Conservation (phyloP, 2,329 filamentous ascomycete species). For the Fusarium sp. region DNA sequence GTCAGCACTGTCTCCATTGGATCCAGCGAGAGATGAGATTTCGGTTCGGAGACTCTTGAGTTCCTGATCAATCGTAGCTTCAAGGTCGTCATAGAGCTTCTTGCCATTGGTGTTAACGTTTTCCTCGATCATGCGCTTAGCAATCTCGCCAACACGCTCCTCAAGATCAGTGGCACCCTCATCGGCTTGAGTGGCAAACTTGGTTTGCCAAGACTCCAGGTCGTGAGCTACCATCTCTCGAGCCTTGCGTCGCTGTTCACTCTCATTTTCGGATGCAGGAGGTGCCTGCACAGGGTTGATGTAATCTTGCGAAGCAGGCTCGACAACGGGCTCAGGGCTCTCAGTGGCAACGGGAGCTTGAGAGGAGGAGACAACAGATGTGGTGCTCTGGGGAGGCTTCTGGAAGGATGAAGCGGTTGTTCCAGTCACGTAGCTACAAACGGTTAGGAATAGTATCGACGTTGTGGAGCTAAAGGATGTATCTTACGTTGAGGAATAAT, state of each 20-base stretch:
- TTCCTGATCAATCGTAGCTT: constrained; percentile 74
- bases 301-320: constrained; percentile 44
- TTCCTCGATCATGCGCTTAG: constrained; percentile 67
- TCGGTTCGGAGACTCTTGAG: constrained; percentile 74
- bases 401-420: constrained; percentile 52
- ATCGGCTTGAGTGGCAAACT: constrained; percentile 86
- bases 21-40: constrained; percentile 73
- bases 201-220: constrained; percentile 85
- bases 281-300: constrained; percentile 59
- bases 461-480: background rate
- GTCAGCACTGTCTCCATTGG: constrained; percentile 59
- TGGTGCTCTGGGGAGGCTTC: constrained; percentile 52
- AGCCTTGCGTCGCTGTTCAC: constrained; percentile 68
- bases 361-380: constrained; percentile 52
- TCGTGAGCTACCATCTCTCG: constrained; percentile 81
- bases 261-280: constrained; percentile 61
- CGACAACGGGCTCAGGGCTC: constrained; percentile 36
- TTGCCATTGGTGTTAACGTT: constrained; percentile 76
- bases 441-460: constrained; percentile 14
- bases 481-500: constrained; percentile 33
- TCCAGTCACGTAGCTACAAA: constrained; percentile 38
- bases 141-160: constrained; percentile 71
- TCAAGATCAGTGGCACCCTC: constrained; percentile 83
- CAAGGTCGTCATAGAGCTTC: constrained; percentile 75
- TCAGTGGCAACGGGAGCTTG: constrained; percentile 30